Evolutionary conservation across 805 yeast species (phyloP), one percentile per base, ranked within the genome.

Genomic region (Lachancea fermentati): DNA sequence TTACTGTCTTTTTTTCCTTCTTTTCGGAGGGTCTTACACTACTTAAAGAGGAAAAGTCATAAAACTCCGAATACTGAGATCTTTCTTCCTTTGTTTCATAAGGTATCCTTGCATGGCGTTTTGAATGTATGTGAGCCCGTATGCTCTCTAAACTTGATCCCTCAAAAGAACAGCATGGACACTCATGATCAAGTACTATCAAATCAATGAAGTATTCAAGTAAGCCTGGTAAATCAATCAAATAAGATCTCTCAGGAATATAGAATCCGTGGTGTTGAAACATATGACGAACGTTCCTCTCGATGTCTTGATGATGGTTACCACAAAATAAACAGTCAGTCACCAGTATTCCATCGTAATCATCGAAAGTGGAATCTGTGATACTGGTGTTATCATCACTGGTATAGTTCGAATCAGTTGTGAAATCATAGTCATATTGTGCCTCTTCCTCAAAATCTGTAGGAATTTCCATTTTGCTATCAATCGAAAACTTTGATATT

Each of bases 51-150:
- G 81, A 68, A 64, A 86, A 89, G 58, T 91, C 96, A 58, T 93
- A 93, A 56, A 82, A 93, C 30, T 78, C 81, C 0, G 88, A 75
- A 32, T 91, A 71, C 54, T 81, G 83, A 35, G 79, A 72, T 55
- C 79, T 79, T 54, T 93, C 95, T 42, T 81, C 81, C 39, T 78
- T 81, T 0, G 78, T 63, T 53, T 93, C 97, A 62, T 84, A 93
- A 1, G 97, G 97, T 45, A 93, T 73, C 55, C 78, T 76, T 67
- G 91, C 83, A 62, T 93, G 99, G 43, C 87, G 78, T 62, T 93
- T 93, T 6, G 83, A 73, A 4, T 71, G 52, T 84, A 87, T 81
- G 62, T 93, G 99, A 32, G 86, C 93, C 50, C 96, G 79, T 8
- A 85, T 88, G 45, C 95, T 84, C 54, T 85, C 94, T 22, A 91